These are phyloP conservation scores for Aspergillus sclerotioniger DNA, from an alignment of 495 filamentous ascomycete species.

Conservation along the genomic window DNA sequence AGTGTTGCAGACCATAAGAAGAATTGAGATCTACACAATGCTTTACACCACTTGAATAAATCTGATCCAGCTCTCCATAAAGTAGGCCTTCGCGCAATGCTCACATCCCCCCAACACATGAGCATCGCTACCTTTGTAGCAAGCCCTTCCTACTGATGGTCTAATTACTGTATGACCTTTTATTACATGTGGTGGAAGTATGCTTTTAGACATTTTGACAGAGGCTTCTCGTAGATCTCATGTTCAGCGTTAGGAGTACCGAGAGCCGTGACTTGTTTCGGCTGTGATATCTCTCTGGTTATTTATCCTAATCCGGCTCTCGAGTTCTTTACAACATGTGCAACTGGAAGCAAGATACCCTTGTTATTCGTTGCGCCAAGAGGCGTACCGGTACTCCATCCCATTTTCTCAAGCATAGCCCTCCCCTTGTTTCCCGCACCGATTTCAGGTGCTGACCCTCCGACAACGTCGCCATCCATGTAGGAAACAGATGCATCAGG, in stretches of 20 bases:
- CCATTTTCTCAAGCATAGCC: constrained; percentile 95
- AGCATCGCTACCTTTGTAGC: too few species aligned
- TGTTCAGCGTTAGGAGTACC: neutral
- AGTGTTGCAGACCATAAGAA: constrained; percentile 2
- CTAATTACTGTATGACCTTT: too few species aligned
- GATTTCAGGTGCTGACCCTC: constrained; percentile 78
- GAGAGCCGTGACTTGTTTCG: neutral
- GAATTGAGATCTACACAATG: constrained; percentile 28
- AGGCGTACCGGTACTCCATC: constrained; percentile 84
- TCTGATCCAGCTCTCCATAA: too few species aligned
- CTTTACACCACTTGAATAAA: neutral
- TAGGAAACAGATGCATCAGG: constrained; percentile 53
- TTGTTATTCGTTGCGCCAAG: constrained; percentile 83
- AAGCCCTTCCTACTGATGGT: too few species aligned
- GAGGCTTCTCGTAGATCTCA: neutral
- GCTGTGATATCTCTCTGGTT: neutral
- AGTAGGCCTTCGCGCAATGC: too few species aligned
- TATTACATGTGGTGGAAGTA: too few species aligned
- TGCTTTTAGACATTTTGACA: neutral
- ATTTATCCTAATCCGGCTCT: constrained; percentile 79
- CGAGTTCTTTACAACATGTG: constrained; percentile 81
- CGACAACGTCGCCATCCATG: constrained; percentile 87
- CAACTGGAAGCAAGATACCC: constrained; percentile 81
- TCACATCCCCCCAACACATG: too few species aligned
- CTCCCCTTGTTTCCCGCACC: constrained; percentile 80